Evolutionary conservation across 371 early-diverging fungal genomes (phyloP).

Genomic region (Mortierella sp.): DNA sequence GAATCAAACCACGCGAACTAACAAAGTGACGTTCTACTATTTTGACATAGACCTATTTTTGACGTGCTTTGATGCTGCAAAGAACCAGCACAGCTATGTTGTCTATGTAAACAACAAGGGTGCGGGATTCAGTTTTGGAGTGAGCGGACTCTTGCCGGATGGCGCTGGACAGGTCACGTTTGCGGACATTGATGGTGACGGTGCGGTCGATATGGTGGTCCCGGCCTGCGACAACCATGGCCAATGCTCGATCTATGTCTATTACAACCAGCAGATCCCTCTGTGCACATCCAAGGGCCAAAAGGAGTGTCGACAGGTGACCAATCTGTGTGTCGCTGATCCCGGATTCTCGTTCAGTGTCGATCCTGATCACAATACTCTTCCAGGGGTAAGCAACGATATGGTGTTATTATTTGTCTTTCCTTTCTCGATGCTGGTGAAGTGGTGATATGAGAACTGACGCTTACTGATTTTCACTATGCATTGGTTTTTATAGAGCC

Average conservation of each 20-base stretch:
- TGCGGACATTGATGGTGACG: slow-evolving; percentile 94
- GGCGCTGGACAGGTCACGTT: slow-evolving; percentile 87
- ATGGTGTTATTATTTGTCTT: too few species aligned
- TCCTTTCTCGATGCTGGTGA: too few species aligned
- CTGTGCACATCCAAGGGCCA: slow-evolving; percentile 72
- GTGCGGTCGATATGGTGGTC: slow-evolving; percentile 88
- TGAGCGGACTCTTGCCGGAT: slow-evolving; percentile 71
- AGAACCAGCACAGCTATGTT: slow-evolving; percentile 68
- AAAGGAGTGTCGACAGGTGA: slow-evolving; percentile 71
- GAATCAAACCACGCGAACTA: too few species aligned
- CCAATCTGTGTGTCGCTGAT: slow-evolving; percentile 82
- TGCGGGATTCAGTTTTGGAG: slow-evolving; percentile 72
- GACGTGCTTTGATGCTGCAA: slow-evolving; percentile 70
- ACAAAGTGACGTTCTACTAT: neutral
- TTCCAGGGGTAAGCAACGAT: slow-evolving; percentile 61
- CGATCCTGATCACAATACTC: slow-evolving; percentile 62
- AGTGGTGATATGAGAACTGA: too few species aligned
- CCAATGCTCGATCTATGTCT: slow-evolving; percentile 78
- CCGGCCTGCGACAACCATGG: slow-evolving; percentile 68
- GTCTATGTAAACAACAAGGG: slow-evolving; percentile 82
- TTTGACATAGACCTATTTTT: slow-evolving; percentile 80
- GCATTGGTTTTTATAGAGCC: slow-evolving; percentile 45
- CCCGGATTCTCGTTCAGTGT: slow-evolving; percentile 71
- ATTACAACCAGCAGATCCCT: slow-evolving; percentile 88
- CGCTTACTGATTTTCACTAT: neutral